A percentile compares a stretch with the other conserved stretches of the same genome.
phyloP scores from a whole-genome alignment of 768 basidiomycete genomes.

The Calvatia gigantea region DNA sequence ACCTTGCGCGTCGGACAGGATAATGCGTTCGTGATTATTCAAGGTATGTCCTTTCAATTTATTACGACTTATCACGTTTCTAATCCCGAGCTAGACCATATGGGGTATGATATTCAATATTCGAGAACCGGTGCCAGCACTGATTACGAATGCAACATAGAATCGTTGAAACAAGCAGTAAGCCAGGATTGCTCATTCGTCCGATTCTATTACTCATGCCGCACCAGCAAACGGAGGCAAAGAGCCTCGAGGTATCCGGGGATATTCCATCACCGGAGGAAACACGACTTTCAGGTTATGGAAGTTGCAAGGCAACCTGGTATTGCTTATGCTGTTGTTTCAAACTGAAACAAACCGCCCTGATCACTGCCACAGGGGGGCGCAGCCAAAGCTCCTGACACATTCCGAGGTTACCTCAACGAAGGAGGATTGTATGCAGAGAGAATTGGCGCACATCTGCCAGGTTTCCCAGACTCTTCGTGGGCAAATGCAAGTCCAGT shows the following conservation, averaged over 20 bases:
- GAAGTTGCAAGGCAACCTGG: constrained; percentile 76
- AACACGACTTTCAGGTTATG: constrained; percentile 54
- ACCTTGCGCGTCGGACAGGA: constrained; percentile 47
- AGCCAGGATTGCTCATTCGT: constrained; percentile 12
- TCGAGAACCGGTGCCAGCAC: neutral
- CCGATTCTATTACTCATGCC: neutral
- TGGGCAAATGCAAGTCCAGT: constrained; percentile 54
- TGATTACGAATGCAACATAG: constrained; percentile 20
- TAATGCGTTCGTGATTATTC: constrained; percentile 76
- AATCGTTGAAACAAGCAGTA: constrained; percentile 46
- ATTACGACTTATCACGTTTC: neutral
- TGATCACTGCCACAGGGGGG: constrained; percentile 29
- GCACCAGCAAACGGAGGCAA: constrained; percentile 48
- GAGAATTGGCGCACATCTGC: constrained; percentile 72
- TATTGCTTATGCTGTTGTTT: constrained; percentile 52
- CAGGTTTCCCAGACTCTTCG: constrained; percentile 63
- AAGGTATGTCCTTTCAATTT: constrained; percentile 22
- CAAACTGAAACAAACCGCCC: constrained; percentile 26
- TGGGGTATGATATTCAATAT: constrained; percentile 32
- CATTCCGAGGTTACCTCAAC: constrained; percentile 54
- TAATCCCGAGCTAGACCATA: constrained; percentile 36
- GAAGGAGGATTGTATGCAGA: constrained; percentile 74
- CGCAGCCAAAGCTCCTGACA: constrained; percentile 43
- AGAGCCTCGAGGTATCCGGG: constrained; percentile 75
- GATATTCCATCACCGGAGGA: constrained; percentile 66